Base-by-base conservation (phyloP, 108 stramenopile species). In the Skeletonema grethae region DNA sequence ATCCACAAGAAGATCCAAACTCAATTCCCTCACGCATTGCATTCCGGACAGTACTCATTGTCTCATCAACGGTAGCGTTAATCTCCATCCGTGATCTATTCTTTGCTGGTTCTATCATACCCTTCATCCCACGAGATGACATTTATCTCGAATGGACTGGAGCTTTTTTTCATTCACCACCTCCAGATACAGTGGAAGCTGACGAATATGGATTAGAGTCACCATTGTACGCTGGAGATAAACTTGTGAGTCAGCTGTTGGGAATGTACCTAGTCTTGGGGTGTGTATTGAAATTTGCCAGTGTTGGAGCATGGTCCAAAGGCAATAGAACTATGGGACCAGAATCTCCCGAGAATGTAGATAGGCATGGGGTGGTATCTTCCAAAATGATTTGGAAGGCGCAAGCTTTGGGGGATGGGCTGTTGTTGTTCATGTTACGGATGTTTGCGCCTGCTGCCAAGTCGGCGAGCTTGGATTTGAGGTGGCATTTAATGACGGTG, bases 141-240 rank as follows among this genome's bases (percentile, higher is more conserved):
- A 91, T 95, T 64, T 95, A 92, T 63, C 72, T 95, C 9, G 94
- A 92, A 72, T 92, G 91, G 94, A 91, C 88, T 4, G 90, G 90
- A 38, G 91, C 90, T 28, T 84, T 95, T 38, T 56, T 92, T 13
- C 94, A 95, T 67, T 95, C 94, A 5, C 94, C 94, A 25, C 94
- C 91, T 30, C 87, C 89, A 34, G 91, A 88, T 8, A 81, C 90
- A 0, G 81, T 81, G 2, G 94, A 95, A 76, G 75, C 80, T 0
- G 82, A 85, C 13, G 90, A 89, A 38, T 75, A 91, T 46, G 88
- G 87, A 6, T 70, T 91, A 62, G 81, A 88, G 70, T 76, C 90
- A 13, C 80, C 87, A 6, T 73, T 95, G 41, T 84, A 81, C 68
- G 75, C 88, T 56, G 94, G 88, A 56, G 91, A 95, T 64, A 95